phyloP scores from a whole-genome alignment of 2,329 filamentous ascomycete genomes.

The Claviceps pazoutovae region DNA sequence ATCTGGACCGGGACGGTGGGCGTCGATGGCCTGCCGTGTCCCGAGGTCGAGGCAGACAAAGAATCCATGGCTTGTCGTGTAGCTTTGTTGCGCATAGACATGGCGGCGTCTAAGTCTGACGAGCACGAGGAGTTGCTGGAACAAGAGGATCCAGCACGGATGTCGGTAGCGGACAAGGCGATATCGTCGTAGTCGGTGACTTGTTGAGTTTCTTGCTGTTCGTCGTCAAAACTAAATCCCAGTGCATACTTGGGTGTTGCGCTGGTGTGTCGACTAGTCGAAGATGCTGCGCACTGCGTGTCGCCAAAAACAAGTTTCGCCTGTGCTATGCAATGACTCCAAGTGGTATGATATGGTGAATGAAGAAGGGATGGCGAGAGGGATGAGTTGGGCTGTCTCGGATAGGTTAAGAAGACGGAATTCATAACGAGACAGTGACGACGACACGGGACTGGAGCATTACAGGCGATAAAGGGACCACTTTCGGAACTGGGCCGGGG shows the following conservation, averaged over 20 bases:
- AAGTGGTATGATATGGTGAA: background rate
- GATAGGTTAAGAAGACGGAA: slow-evolving; percentile 6
- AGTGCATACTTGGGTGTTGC: slow-evolving; percentile 4
- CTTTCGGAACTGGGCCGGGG: background rate
- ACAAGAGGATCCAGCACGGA: background rate
- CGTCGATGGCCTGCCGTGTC: slow-evolving; percentile 16
- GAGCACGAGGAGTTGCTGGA: slow-evolving; percentile 5
- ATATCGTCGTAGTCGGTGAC: slow-evolving; percentile 1
- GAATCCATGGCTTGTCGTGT: slow-evolving; percentile 13
- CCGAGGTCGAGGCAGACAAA: slow-evolving; percentile 16
- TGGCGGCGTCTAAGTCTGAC: slow-evolving; percentile 16
- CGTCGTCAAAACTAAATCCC: background rate
- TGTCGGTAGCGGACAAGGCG: slow-evolving; percentile 1
- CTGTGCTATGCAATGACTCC: background rate
- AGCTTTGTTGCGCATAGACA: slow-evolving; percentile 21
- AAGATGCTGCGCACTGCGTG: background rate
- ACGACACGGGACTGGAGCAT: background rate
- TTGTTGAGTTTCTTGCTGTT: background rate
- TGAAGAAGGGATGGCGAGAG: background rate
- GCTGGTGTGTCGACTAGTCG: background rate
- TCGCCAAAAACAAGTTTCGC: background rate
- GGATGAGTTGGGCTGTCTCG: slow-evolving; percentile 4
- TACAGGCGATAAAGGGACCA: background rate
- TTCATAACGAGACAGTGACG: slow-evolving; percentile 5
- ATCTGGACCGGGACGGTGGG: slow-evolving; percentile 42